Conservation (phyloP, 73 alveolate species). For the Tetrahymena elliotti region DNA sequence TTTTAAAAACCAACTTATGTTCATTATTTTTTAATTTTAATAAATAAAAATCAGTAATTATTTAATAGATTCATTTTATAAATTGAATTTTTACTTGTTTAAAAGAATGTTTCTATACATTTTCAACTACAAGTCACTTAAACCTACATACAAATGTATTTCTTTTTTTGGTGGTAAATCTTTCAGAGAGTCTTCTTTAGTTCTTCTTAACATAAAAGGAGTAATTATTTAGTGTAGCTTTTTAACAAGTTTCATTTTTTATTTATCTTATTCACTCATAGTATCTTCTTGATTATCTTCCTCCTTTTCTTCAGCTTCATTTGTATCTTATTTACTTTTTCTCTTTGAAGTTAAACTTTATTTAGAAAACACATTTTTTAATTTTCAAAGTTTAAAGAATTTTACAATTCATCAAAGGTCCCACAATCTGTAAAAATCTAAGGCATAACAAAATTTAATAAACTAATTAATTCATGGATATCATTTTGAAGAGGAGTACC, state of each 20-base stretch:
- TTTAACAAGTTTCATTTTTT: conserved; percentile 1
- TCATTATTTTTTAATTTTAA: no score
- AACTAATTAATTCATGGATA: conserved; percentile 92
- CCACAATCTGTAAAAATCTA: conserved; percentile 63
- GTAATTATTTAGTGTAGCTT: conserved; percentile 77
- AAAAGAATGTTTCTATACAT: conserved; percentile 86
- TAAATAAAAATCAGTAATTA: not conserved
- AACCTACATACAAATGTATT: conserved; percentile 82
- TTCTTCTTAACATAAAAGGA: conserved; percentile 92
- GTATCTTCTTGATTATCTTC: not conserved
- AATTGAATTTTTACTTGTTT: conserved; percentile 49
- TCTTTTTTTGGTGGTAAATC: conserved; percentile 90
- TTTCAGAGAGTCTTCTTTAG: conserved; percentile 82
- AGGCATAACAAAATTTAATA: conserved; percentile 94
- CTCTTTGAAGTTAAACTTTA: not conserved
- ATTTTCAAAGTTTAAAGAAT: not conserved
- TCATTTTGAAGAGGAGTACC: conserved; percentile 97
- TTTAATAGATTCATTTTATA: conserved; percentile 23
- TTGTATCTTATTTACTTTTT: conserved; percentile 18
- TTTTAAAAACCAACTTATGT: no score
- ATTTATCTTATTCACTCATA: not conserved
- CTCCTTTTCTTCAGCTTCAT: conserved; percentile 60
- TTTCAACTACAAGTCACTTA: conserved; percentile 80
- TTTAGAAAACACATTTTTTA: not conserved
- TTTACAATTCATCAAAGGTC: conserved; percentile 11